Base-by-base conservation (phyloP, 2,329 filamentous ascomycete species). In the Exophiala calicioides region DNA sequence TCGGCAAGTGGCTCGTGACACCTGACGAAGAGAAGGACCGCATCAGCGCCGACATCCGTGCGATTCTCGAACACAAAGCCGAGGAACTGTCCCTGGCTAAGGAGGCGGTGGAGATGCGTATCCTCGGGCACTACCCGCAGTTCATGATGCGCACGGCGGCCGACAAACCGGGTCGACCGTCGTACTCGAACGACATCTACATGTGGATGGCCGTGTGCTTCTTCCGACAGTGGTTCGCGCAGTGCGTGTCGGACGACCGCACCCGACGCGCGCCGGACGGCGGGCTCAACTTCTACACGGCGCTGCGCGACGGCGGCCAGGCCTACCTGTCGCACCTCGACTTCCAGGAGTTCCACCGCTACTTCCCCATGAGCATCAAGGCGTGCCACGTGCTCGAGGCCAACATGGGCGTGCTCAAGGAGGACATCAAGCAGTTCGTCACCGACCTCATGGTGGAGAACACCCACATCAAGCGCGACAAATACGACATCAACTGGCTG, bases 201-300 rank as follows among this genome's bases (percentile, higher is more conserved):
- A 65, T 71, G 53, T 78, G 75, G 76, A 73, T 77, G 61, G 69
- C 68, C 3, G 61, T 77, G 5, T 58, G 56, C 5, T 68, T 74
- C 39, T 71, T 75, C 58, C 69, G 71, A 1, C 70, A 78, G 57
- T 77, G 71, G 68, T 57, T 75, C 23, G 64, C 62, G 1, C 66
- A 74, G 41, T 58, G 63, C 10, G 61, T 76, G 26, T 60, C 66
- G 27, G 62, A 64, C 6, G 65, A 68, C 18, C 62, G 62, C 29
- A 73, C 68, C 8, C 62, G 64, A 27, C 58, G 59, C 29, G 65
- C 62, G 1, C 42, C 52, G 1, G 76, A 79, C 51, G 69, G 73
- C 36, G 76, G 76, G 1, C 72, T 65, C 37, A 61, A 60, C 5
- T 68, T 78, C 15, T 77, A 76, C 55, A 61, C 61, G 4, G 50